Evolutionary conservation across 176 grass and related monocot genomes (phyloP).

Genomic region (Rhynchospora pubera): DNA sequence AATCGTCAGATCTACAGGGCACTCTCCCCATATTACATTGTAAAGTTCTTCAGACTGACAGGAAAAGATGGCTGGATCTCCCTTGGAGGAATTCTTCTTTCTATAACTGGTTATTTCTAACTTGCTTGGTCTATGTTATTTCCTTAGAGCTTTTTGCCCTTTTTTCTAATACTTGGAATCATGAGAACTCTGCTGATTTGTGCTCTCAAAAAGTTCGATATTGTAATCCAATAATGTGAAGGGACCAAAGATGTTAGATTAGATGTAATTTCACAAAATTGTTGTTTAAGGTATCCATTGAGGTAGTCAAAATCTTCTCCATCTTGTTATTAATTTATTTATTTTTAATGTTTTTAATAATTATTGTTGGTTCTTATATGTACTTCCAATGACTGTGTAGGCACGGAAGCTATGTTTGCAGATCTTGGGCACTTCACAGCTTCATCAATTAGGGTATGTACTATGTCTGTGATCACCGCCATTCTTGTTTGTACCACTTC

Average conservation of each 20-base stretch:
- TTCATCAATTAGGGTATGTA: conserved; percentile 71
- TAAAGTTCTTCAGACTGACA: conserved; percentile 68
- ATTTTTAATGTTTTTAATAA: not conserved
- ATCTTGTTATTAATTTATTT: not conserved
- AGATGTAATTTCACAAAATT: not conserved
- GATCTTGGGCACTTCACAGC: conserved; percentile 88
- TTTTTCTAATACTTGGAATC: not conserved
- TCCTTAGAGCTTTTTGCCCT: not conserved
- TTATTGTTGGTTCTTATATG: not conserved
- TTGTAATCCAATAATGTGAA: not conserved
- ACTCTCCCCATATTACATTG: conserved; percentile 74
- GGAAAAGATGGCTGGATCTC: conserved; percentile 95
- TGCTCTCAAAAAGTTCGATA: not conserved
- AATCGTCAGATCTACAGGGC: conserved; percentile 69
- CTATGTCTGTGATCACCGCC: not conserved
- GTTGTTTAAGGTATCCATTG: not conserved
- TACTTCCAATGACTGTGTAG: conserved; percentile 34
- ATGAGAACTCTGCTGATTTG: not conserved
- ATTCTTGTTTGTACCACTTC: not conserved
- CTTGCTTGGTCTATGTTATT: too few species aligned
- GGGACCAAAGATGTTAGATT: not conserved
- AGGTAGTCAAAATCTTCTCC: not conserved
- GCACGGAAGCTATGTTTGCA: conserved; percentile 96
- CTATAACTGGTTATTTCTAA: conserved; percentile 86
- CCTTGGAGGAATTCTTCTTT: conserved; percentile 91